phyloP scores from a whole-genome alignment of 2,329 filamentous ascomycete genomes.

The Hymenoscyphus infarciens region DNA sequence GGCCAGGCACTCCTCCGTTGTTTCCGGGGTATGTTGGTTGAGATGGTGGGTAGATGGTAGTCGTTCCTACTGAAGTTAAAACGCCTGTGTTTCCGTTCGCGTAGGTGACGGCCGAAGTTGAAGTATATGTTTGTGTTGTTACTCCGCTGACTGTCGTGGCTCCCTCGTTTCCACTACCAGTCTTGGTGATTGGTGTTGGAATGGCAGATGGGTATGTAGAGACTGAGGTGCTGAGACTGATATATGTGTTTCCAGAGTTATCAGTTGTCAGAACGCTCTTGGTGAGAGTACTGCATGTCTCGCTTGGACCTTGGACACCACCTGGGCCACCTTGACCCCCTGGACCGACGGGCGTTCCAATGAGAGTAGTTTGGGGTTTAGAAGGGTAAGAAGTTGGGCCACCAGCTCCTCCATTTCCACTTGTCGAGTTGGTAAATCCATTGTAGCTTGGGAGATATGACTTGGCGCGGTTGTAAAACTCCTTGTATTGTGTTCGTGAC shows the following conservation, averaged over 20 bases:
- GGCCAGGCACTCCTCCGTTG: background rate
- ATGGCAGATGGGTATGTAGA: background rate
- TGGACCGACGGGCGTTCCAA: background rate
- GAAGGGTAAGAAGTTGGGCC: background rate
- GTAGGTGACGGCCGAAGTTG: too few relatives aligned
- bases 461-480: constrained; percentile 1
- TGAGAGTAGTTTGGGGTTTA: background rate
- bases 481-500: background rate
- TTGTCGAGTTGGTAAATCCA: background rate
- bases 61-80: too few relatives aligned
- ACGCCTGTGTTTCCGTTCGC: too few relatives aligned
- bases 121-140: too few relatives aligned
- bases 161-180: background rate
- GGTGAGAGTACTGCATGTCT: background rate
- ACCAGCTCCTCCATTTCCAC: background rate
- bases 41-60: background rate
- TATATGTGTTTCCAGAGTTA: background rate
- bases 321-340: too few relatives aligned
- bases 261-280: background rate
- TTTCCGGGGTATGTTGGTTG: background rate
- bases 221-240: background rate
- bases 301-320: background rate
- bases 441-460: background rate
- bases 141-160: background rate
- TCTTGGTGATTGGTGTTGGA: background rate